These are phyloP conservation scores for Rhizopus microsporus DNA, from an alignment of 371 early-diverging fungal genomes.

Conservation along the genomic window DNA sequence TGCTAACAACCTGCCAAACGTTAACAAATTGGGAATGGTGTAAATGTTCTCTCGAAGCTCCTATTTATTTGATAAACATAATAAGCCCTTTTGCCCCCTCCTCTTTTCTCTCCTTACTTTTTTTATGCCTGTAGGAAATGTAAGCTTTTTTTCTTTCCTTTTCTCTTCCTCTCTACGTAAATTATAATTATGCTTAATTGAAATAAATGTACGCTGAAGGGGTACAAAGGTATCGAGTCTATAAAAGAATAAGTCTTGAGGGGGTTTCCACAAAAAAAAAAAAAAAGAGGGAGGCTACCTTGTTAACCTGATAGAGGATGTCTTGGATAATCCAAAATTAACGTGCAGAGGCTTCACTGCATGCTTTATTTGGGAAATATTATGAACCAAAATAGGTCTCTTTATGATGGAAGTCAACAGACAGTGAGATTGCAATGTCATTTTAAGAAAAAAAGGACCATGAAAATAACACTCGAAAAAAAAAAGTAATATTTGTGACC, in stretches of 20 bases:
- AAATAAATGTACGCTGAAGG: constrained; percentile 2
- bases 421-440: too few species aligned
- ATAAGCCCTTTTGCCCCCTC: neutral
- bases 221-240: neutral
- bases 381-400: too few species aligned
- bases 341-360: too few species aligned
- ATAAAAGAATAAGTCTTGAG: neutral
- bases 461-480: too few species aligned
- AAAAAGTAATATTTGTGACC: too few species aligned
- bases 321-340: too few species aligned
- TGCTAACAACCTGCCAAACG: constrained; percentile 71
- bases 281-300: too few species aligned
- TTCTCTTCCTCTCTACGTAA: neutral
- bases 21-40: constrained; percentile 88
- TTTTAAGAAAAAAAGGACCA: too few species aligned
- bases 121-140: neutral
- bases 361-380: too few species aligned
- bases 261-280: too few species aligned
- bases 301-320: too few species aligned
- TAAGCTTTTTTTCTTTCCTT: neutral
- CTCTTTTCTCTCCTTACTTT: neutral
- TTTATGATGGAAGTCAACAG: too few species aligned
- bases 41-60: constrained; percentile 73
- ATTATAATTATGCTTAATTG: neutral
- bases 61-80: neutral